Conservation (phyloP, 257 asterid species). For the Voacanga thouarsii region DNA sequence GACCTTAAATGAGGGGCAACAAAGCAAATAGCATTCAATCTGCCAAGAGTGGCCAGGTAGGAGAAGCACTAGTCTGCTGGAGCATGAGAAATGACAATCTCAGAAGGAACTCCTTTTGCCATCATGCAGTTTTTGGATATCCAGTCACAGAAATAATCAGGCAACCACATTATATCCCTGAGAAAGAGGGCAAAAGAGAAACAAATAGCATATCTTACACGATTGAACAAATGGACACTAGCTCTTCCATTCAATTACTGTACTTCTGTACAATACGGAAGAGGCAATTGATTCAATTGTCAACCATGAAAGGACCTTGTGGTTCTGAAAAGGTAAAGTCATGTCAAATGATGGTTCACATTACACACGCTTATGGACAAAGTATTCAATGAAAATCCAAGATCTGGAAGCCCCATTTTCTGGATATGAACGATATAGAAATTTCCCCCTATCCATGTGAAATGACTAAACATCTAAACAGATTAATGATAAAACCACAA, state of each 20-base stretch:
- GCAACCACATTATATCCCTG: conserved; percentile 5
- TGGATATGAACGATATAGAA: background rate
- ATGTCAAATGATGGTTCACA: background rate
- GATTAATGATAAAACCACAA: conserved; percentile 6
- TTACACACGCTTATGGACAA: background rate
- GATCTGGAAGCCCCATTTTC: conserved; percentile 6
- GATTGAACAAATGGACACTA: background rate
- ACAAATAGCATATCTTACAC: background rate
- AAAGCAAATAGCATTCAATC: background rate
- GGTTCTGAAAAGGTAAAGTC: conserved; percentile 7
- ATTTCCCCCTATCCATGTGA: background rate
- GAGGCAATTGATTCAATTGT: background rate
- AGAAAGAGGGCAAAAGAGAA: background rate
- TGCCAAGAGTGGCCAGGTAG: conserved; percentile 23
- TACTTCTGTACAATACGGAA: background rate
- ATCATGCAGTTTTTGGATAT: conserved; percentile 10
- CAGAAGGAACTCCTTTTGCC: conserved; percentile 3
- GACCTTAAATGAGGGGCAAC: conserved; percentile 12
- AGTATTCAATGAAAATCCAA: conserved; percentile 1
- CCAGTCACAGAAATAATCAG: conserved; percentile 13
- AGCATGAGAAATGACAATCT: conserved; percentile 20
- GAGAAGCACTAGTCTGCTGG: conserved; percentile 24
- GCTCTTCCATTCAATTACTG: conserved; percentile 5
- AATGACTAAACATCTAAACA: background rate
- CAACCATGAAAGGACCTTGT: conserved; percentile 14